Conservation (phyloP, 2,329 filamentous ascomycete species). For the Microascus cirrosus region DNA sequence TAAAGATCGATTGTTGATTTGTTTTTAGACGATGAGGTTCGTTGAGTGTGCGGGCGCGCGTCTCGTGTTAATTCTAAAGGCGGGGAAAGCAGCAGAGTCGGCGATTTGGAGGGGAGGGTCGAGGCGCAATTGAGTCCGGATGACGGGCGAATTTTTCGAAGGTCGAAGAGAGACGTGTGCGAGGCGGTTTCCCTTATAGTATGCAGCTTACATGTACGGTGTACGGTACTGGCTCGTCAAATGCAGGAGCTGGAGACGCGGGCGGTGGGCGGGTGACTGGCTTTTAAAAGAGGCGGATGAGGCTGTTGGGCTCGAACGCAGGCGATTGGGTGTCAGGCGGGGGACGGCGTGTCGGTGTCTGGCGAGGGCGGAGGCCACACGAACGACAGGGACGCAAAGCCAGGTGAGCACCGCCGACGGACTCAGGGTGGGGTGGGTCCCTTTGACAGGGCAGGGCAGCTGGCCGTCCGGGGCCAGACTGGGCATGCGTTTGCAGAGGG, state of each 20-base stretch:
- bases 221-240: neutral
- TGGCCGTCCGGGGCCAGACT: no score
- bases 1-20: neutral
- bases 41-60: neutral
- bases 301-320: conserved; percentile 5
- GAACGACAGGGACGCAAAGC: neutral
- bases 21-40: neutral
- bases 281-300: conserved; percentile 2
- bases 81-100: neutral
- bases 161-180: neutral
- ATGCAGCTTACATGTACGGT: neutral
- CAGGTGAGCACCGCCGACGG: neutral
- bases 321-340: conserved; percentile 6
- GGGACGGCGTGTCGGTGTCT: neutral
- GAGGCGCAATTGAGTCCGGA: neutral
- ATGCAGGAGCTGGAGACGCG: neutral
- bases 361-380: neutral
- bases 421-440: no score
- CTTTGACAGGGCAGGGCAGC: neutral
- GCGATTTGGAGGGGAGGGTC: neutral
- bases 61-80: neutral
- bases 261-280: neutral
- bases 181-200: neutral
- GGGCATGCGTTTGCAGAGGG: neutral
- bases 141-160: neutral